Evolutionary conservation across 1,284 basidiomycete genomes (phyloP).

Genomic region (Erythrobasidium hasegawianum): DNA sequence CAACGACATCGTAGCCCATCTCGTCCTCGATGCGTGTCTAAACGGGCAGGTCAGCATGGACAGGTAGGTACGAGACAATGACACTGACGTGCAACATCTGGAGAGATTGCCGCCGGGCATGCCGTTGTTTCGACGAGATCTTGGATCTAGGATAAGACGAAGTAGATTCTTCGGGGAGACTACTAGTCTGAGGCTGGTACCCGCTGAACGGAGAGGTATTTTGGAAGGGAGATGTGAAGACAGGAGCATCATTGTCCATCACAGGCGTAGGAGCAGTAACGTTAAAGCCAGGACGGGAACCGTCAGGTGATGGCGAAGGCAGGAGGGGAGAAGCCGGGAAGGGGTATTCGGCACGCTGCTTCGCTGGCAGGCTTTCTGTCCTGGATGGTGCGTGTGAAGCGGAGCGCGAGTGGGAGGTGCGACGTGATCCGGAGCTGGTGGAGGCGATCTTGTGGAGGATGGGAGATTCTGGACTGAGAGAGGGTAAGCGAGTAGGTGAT

Average conservation of each 20-base stretch:
- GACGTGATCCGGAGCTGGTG: too few species aligned
- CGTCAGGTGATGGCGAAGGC: constrained; percentile 1
- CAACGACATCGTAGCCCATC: constrained; percentile 35
- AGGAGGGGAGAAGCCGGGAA: background rate
- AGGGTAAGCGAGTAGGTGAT: too few species aligned
- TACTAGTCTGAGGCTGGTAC: constrained; percentile 16
- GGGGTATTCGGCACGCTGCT: background rate
- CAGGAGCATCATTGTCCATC: constrained; percentile 9
- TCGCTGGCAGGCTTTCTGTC: constrained; percentile 17
- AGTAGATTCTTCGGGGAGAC: background rate
- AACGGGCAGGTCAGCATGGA: background rate
- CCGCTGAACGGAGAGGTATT: constrained; percentile 31
- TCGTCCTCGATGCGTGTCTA: constrained; percentile 43
- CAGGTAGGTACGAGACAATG: background rate
- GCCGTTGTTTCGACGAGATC: constrained; percentile 33
- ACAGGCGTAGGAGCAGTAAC: constrained; percentile 38
- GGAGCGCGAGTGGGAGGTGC: constrained; percentile 3
- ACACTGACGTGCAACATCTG: constrained; percentile 35
- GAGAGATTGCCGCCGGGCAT: constrained; percentile 39
- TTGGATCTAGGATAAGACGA: background rate
- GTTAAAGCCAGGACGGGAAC: constrained; percentile 7
- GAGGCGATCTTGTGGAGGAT: too few species aligned
- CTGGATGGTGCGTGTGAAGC: constrained; percentile 20
- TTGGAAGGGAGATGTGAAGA: constrained; percentile 30
- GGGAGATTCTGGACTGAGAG: too few species aligned